phyloP scores from a whole-genome alignment of 805 yeast genomes.

The Candida loeiensis region DNA sequence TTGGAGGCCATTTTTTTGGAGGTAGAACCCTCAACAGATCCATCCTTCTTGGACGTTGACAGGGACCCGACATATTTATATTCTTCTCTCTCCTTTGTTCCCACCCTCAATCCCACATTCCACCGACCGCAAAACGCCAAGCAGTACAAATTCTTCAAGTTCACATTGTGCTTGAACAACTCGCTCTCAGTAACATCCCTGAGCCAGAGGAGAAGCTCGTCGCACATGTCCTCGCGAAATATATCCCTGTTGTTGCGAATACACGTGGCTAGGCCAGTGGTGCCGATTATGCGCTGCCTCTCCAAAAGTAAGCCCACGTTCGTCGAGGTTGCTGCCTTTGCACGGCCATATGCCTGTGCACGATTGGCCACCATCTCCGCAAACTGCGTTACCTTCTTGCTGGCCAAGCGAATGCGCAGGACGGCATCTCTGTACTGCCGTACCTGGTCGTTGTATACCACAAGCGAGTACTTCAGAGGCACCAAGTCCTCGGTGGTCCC shows the following conservation, averaged over 20 bases:
- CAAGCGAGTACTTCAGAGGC: conserved; percentile 46
- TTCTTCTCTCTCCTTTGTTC: background rate
- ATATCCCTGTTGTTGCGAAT: conserved; percentile 65
- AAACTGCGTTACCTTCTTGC: conserved; percentile 59
- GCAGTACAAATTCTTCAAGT: conserved; percentile 50
- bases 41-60: too few relatives aligned
- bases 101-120: conserved; percentile 45
- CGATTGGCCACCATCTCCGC: conserved; percentile 69
- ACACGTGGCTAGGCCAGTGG: conserved; percentile 64
- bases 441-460: conserved; percentile 75
- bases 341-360: conserved; percentile 64
- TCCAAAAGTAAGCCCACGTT: conserved; percentile 48
- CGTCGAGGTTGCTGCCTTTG: conserved; percentile 58
- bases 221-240: conserved; percentile 78
- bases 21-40: background rate
- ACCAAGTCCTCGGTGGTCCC: background rate
- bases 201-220: conserved; percentile 67
- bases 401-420: conserved; percentile 58
- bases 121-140: conserved; percentile 59
- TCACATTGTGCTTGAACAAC: conserved; percentile 45
- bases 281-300: conserved; percentile 52
- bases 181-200: conserved; percentile 53
- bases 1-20: conserved; percentile 7
- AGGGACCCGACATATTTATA: too few relatives aligned
- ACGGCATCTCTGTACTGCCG: conserved; percentile 74